Evolutionary conservation across 306 rosid species (phyloP).

Genomic region (Prunus dulcis): DNA sequence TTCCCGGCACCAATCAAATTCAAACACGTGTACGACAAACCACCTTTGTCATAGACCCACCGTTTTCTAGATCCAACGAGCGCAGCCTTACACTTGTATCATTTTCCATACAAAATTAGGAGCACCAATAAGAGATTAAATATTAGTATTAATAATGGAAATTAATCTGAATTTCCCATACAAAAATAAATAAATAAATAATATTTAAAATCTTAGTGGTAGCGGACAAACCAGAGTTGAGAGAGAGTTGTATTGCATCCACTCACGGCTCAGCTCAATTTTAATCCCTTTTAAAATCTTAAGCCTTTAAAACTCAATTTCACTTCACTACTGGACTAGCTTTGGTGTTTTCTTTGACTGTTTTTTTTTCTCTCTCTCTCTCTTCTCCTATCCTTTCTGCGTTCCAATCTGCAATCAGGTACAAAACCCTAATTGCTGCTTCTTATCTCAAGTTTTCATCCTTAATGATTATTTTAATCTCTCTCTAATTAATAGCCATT

Average conservation of each 20-base stretch:
- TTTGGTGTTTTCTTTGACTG: not conserved
- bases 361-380: not conserved
- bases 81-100: slow-evolving; percentile 12
- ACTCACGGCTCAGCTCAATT: not conserved
- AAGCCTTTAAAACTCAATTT: not conserved
- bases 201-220: not conserved
- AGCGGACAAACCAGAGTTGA: not conserved
- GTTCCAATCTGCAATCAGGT: slow-evolving; percentile 8
- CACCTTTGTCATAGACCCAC: slow-evolving; percentile 6
- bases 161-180: too few relatives aligned
- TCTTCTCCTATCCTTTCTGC: slow-evolving; percentile 4
- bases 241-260: not conserved
- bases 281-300: not conserved
- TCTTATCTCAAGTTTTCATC: too few relatives aligned
- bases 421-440: not conserved
- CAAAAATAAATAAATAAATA: not conserved
- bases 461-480: too few relatives aligned
- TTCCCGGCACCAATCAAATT: not conserved
- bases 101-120: not conserved
- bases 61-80: slow-evolving; percentile 27
- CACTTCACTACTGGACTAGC: not conserved
- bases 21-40: slow-evolving; percentile 10
- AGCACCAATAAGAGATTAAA: not conserved
- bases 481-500: not conserved
- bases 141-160: not conserved